A percentile compares a stretch with the other conserved stretches of the same genome.
phyloP scores from a whole-genome alignment of 208 protist species.

The Angomonas ambiguus region DNA sequence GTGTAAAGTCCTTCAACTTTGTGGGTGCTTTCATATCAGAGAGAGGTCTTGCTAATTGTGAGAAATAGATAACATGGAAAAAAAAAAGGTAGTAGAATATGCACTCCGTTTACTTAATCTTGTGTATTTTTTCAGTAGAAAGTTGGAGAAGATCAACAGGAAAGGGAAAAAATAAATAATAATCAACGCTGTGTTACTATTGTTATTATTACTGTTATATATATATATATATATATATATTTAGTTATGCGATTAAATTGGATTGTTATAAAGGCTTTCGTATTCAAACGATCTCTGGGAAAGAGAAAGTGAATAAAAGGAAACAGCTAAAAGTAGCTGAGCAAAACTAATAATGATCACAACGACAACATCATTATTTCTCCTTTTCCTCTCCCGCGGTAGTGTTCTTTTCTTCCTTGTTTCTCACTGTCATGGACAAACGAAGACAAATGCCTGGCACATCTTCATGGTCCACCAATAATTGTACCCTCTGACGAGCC shows the following conservation, averaged over 20 bases:
- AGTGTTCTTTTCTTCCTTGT: not conserved
- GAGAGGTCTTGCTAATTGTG: no score
- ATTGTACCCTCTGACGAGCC: conserved; percentile 61
- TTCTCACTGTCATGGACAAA: conserved; percentile 31
- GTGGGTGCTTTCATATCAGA: not conserved
- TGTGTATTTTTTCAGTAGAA: no score
- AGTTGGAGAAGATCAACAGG: not conserved
- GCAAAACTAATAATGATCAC: not conserved
- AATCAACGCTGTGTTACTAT: not conserved
- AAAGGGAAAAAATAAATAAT: not conserved
- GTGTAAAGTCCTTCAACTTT: conserved; percentile 14
- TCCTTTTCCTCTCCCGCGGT: not conserved
- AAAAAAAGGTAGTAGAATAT: no score
- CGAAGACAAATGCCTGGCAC: conserved; percentile 73
- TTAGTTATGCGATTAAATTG: not conserved
- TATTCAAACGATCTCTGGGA: no score
- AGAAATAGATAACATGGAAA: no score
- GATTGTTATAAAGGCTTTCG: no score
- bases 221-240: conserved; percentile 8
- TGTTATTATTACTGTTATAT: conserved; percentile 7
- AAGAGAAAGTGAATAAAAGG: no score
- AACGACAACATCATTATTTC: not conserved
- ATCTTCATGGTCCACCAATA: conserved; percentile 80
- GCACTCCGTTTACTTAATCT: no score
- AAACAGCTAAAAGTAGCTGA: no score